A percentile compares a stretch with the other conserved stretches of the same genome.
Evolutionary conservation across 768 basidiomycete genomes (phyloP).

Genomic region (Trametes elegans): DNA sequence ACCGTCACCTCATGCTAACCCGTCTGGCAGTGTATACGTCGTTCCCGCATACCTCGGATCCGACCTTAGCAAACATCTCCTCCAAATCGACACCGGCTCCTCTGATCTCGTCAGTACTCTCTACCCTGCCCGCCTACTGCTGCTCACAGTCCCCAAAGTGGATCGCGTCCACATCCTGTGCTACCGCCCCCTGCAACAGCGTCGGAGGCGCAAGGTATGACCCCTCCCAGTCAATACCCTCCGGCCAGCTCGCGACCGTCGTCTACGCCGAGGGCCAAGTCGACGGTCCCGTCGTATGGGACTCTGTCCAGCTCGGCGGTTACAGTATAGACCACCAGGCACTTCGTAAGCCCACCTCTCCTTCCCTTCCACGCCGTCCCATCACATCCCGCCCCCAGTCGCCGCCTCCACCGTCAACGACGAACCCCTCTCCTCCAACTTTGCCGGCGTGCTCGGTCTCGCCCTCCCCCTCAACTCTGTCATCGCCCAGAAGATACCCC

Average conservation of each 20-base stretch:
- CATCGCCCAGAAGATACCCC: constrained; percentile 51
- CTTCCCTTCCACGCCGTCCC: neutral
- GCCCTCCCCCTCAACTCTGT: constrained; percentile 72
- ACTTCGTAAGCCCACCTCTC: constrained; percentile 45
- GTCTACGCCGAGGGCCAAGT: constrained; percentile 59
- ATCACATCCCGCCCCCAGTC: constrained; percentile 37
- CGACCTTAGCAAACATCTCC: constrained; percentile 41
- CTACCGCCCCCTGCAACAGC: constrained; percentile 48
- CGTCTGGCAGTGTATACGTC: constrained; percentile 54
- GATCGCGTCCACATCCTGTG: constrained; percentile 69
- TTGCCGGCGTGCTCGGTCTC: constrained; percentile 71
- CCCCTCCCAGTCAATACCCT: constrained; percentile 44
- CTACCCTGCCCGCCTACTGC: neutral
- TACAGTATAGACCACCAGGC: constrained; percentile 68
- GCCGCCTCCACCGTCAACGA: constrained; percentile 52
- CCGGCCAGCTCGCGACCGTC: constrained; percentile 47
- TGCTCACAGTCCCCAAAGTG: too few relatives aligned
- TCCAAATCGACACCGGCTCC: constrained; percentile 82
- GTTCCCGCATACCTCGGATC: constrained; percentile 56
- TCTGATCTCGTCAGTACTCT: constrained; percentile 63
- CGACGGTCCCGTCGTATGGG: constrained; percentile 68
- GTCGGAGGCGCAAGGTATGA: constrained; percentile 54
- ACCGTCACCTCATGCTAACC: neutral
- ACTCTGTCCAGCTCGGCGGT: constrained; percentile 57
- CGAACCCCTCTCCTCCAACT: constrained; percentile 58